Conservation (phyloP, 129 eudicot species). For the Oenanthe sinensis region DNA sequence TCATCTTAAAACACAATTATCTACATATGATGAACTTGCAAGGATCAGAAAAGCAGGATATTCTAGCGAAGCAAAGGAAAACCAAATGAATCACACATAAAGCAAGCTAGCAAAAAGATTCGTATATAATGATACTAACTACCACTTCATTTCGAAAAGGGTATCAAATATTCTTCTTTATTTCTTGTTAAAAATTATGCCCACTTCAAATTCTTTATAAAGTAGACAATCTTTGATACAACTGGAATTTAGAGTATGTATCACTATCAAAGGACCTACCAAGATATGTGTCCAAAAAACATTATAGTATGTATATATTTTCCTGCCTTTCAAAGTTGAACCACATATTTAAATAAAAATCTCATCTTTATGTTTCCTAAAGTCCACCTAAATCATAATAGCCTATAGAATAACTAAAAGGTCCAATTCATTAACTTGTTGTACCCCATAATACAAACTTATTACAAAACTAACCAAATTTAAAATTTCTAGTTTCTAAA, state of each 20-base stretch:
- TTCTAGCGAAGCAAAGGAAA: neutral
- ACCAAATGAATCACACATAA: conserved; percentile 2
- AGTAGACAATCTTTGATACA: neutral
- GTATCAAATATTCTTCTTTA: neutral
- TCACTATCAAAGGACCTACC: neutral
- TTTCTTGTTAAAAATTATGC: conserved; percentile 1
- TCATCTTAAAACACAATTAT: neutral
- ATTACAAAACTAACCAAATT: neutral
- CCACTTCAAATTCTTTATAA: conserved; percentile 6
- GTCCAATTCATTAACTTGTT: neutral
- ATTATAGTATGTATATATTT: neutral
- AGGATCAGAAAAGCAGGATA: neutral
- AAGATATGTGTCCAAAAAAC: neutral
- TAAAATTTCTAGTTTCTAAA: neutral
- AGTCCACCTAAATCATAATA: neutral
- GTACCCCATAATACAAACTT: neutral
- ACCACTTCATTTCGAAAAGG: neutral
- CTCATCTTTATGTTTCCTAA: neutral
- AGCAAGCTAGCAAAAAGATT: conserved; percentile 4
- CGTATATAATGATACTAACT: neutral
- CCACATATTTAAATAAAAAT: neutral
- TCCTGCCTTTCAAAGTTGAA: neutral
- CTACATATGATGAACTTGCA: neutral
- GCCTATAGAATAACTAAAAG: neutral
- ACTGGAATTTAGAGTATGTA: neutral